Conservation (phyloP, 257 asterid species). For the Apocynum venetum region DNA sequence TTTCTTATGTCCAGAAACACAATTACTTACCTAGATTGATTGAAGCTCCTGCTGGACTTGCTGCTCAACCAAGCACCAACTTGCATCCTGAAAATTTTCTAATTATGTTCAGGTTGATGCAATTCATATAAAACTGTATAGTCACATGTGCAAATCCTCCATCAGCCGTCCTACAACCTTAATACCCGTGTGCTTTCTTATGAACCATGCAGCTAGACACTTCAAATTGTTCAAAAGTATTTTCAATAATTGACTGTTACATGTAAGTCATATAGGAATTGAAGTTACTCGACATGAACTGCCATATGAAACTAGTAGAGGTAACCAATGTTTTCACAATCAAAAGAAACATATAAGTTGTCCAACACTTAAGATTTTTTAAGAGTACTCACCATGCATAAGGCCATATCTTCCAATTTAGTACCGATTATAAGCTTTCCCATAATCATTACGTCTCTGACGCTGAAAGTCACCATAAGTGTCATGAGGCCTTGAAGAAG, state of each 20-base stretch:
- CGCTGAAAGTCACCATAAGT: conserved; percentile 58
- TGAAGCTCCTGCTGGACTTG: conserved; percentile 30
- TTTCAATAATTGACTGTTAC: neutral
- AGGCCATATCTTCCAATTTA: conserved; percentile 38
- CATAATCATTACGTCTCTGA: conserved; percentile 68
- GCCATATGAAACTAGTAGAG: neutral
- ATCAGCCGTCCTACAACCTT: conserved; percentile 21
- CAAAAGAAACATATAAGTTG: conserved; percentile 7
- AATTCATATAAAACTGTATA: conserved; percentile 18
- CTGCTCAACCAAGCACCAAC: conserved; percentile 37
- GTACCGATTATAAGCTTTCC: conserved; percentile 63
- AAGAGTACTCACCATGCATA: conserved; percentile 63
- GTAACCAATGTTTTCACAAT: neutral
- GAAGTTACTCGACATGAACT: neutral
- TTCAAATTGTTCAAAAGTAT: conserved; percentile 1
- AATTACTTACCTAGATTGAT: conserved; percentile 44
- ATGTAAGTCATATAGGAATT: neutral
- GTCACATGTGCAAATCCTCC: conserved; percentile 25
- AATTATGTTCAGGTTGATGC: conserved; percentile 40
- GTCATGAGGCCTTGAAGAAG: conserved; percentile 67
- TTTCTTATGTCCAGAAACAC: conserved; percentile 17
- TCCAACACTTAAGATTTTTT: neutral
- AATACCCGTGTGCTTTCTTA: conserved; percentile 15
- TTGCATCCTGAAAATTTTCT: conserved; percentile 55
- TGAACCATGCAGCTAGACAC: conserved; percentile 4